Evolutionary conservation across 2,329 filamentous ascomycete genomes (phyloP), one percentile per base, ranked within the genome.

Genomic region (Penicillium brasilianum): DNA sequence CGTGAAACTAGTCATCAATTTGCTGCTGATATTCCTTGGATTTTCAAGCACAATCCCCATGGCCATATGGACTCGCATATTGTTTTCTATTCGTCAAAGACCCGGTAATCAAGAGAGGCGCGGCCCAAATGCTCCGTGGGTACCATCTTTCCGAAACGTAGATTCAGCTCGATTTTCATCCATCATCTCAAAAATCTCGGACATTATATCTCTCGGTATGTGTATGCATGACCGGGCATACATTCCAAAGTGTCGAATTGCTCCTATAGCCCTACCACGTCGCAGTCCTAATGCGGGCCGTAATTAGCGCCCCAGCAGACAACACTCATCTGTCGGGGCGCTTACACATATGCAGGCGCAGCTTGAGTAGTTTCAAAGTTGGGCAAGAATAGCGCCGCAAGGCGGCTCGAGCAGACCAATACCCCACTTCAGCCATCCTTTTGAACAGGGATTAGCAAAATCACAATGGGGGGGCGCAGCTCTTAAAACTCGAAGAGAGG

Each of bases 301-400:
- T 57, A 36, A 22, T 50, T 62, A 66, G 57, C 57, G 65, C 43
- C 56, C 43, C 36, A 57, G 58, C 49, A 25, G 5, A 28, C 13
- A 36, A n/a, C 22, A 28, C 14, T n/a, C 10, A 13, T 8, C 6
- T 16, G 14, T 36, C 53, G n/a, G 57, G 58, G 66, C 63, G 63
- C 64, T 62, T 68, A 66, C 37, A 49, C 14, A 51, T 54, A 60
- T 37, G 46, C 58, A 49, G 46, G 52, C 58, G n/a, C 39, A 50
- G 37, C 11, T n/a, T 36, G 59, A 58, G 61, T 16, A 16, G 55
- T 64, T 62, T 64, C 59, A 64, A 41, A 3, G 2, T 13, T 44
- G 3, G 39, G 41, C 14, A n/a, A 44, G 5, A 53, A 34, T 55
- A 22, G 55, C 37, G 8, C 28, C 14, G 34, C 49, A 34, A 20